A percentile compares a stretch with the other conserved stretches of the same genome.
Evolutionary conservation across 179 eudicot genomes (phyloP).

Genomic region (Beta macrorhiza): DNA sequence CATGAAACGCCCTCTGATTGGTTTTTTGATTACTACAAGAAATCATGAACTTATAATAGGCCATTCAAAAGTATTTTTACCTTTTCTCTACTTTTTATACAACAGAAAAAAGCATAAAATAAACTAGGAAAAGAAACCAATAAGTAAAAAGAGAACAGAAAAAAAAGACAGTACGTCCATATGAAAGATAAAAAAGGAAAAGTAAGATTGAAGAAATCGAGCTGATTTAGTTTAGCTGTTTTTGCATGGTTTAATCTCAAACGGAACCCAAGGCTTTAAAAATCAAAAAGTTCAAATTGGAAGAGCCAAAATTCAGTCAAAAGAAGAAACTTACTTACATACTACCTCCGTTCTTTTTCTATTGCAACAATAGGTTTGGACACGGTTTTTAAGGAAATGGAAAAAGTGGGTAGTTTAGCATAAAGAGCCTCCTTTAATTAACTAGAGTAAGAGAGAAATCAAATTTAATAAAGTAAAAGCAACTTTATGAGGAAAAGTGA

Average conservation of each 20-base stretch:
- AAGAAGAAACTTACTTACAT: constrained; percentile 21
- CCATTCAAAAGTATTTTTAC: constrained; percentile 22
- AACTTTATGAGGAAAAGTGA: no score
- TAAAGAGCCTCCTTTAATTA: no score
- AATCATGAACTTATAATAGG: constrained; percentile 42
- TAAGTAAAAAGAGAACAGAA: neutral
- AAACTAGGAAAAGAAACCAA: constrained; percentile 19
- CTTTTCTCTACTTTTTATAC: constrained; percentile 48
- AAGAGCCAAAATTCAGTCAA: constrained; percentile 18
- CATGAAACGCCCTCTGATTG: constrained; percentile 12
- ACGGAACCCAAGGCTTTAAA: constrained; percentile 23
- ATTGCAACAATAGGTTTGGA: no score
- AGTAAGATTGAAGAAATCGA: constrained; percentile 34
- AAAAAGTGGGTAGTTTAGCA: no score
- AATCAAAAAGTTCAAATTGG: constrained; percentile 10
- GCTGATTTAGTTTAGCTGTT: constrained; percentile 36
- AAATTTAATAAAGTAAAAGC: no score
- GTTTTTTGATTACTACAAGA: constrained; percentile 32
- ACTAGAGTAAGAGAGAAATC: no score
- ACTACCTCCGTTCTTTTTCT: no score
- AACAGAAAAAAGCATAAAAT: neutral
- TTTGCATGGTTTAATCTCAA: constrained; percentile 27
- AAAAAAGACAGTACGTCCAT: neutral
- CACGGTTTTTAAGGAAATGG: no score
- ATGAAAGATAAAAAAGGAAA: constrained; percentile 7